Evolutionary conservation across 345 rosid genomes (phyloP).

Genomic region (Sapria himalayana): DNA sequence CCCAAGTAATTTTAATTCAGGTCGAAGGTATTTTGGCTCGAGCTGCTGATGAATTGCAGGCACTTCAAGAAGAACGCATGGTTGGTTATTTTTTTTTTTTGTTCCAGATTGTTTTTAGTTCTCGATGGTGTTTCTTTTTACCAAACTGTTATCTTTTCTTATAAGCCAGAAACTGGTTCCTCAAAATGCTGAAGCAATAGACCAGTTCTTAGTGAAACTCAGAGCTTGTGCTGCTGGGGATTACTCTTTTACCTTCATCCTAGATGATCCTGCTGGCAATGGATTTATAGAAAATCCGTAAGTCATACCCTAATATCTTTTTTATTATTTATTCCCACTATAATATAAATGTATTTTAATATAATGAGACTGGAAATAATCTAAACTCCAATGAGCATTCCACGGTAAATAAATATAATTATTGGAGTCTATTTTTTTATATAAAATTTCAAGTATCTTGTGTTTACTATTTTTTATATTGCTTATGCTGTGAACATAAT

Average conservation of each 20-base stretch:
- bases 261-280: slow-evolving; percentile 92
- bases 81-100: slow-evolving; percentile 13
- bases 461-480: too few species aligned
- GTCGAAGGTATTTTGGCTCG: slow-evolving; percentile 66
- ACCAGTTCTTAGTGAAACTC: slow-evolving; percentile 53
- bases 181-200: slow-evolving; percentile 77
- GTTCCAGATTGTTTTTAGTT: not conserved
- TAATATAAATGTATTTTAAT: too few species aligned
- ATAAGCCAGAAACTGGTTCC: slow-evolving; percentile 59
- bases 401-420: too few species aligned
- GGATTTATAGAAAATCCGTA: slow-evolving; percentile 94
- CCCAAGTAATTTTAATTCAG: slow-evolving; percentile 14
- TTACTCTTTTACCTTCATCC: slow-evolving; percentile 44
- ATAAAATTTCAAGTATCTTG: too few species aligned
- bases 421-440: too few species aligned
- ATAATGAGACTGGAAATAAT: too few species aligned
- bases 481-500: too few species aligned
- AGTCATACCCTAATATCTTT: too few species aligned
- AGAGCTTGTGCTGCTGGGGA: slow-evolving; percentile 59
- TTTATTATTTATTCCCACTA: too few species aligned
- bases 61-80: slow-evolving; percentile 87
- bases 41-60: slow-evolving; percentile 65
- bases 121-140: not conserved
- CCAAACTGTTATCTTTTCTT: slow-evolving; percentile 4
- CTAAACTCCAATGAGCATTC: too few species aligned